Conservation (phyloP, 768 basidiomycete species). For the Podaxis sp. region DNA sequence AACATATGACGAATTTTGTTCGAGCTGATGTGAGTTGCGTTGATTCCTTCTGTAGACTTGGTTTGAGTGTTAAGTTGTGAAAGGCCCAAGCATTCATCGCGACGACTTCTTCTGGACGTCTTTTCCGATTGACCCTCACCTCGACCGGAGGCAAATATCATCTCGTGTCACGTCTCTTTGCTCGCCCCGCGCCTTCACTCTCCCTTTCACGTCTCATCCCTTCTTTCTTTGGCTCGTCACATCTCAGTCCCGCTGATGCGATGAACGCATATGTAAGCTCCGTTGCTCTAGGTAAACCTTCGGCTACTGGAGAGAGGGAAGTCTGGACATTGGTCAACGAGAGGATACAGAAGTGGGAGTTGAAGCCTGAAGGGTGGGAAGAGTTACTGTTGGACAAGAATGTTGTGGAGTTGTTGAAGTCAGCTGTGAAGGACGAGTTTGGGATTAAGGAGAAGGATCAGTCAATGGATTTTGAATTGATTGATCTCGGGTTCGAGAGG, state of each 20-base stretch:
- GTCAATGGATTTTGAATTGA: slow-evolving; percentile 67
- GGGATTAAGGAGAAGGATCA: slow-evolving; percentile 38
- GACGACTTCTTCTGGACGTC: slow-evolving; percentile 63
- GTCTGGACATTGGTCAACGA: slow-evolving; percentile 71
- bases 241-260: slow-evolving; percentile 32
- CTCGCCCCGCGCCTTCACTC: slow-evolving; percentile 47
- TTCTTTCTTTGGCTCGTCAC: slow-evolving; percentile 41
- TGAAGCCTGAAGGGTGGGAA: slow-evolving; percentile 70
- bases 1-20: slow-evolving; percentile 64
- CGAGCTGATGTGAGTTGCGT: slow-evolving; percentile 56
- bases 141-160: slow-evolving; percentile 70
- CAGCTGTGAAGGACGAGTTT: slow-evolving; percentile 45
- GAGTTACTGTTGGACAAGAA: slow-evolving; percentile 58
- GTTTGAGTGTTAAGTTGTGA: slow-evolving; percentile 4
- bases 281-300: slow-evolving; percentile 48
- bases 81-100: slow-evolving; percentile 67
- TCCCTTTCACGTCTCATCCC: slow-evolving; percentile 41
- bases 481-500: slow-evolving; percentile 67
- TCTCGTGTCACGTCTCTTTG: slow-evolving; percentile 56
- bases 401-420: slow-evolving; percentile 44
- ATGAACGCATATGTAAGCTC: slow-evolving; percentile 59
- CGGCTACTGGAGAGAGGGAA: slow-evolving; percentile 44
- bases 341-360: slow-evolving; percentile 68
- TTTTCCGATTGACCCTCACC: slow-evolving; percentile 63
- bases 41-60: not conserved